These are phyloP conservation scores for Botrytis deweyae DNA, from an alignment of 2,329 filamentous ascomycete genomes.

Conservation along the genomic window DNA sequence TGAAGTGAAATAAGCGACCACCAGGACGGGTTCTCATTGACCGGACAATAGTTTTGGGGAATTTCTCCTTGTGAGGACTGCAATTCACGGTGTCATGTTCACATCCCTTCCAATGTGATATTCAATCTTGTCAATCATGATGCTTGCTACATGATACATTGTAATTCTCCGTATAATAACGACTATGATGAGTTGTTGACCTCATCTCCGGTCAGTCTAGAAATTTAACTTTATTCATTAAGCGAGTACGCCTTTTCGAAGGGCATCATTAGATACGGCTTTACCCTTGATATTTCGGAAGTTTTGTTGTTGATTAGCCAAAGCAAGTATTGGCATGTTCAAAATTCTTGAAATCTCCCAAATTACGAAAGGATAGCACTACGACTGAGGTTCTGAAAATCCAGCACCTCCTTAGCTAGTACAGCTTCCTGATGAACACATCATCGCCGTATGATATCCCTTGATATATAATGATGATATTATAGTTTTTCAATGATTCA, in stretches of 20 bases:
- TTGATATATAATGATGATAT: background rate
- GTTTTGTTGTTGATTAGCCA: background rate
- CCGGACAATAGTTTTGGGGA: fast-evolving
- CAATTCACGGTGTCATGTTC: background rate
- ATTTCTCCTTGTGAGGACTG: background rate
- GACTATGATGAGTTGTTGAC: background rate
- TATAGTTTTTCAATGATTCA: background rate
- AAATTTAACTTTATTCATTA: background rate
- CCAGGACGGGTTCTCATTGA: no score
- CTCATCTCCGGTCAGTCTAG: background rate
- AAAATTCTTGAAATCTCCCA: background rate
- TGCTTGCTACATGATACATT: background rate
- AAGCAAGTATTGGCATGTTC: background rate
- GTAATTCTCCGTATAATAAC: fast-evolving
- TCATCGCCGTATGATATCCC: background rate
- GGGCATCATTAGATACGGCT: background rate
- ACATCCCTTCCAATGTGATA: background rate
- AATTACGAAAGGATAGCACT: background rate
- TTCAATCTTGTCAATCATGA: background rate
- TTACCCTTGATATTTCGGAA: fast-evolving
- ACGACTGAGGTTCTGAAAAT: background rate
- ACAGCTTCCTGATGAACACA: background rate
- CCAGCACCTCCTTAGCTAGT: background rate
- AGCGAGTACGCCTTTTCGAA: background rate
- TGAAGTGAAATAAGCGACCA: no score